Conservation (phyloP, 2,329 filamentous ascomycete species). For the Fusarium odoratissimum region DNA sequence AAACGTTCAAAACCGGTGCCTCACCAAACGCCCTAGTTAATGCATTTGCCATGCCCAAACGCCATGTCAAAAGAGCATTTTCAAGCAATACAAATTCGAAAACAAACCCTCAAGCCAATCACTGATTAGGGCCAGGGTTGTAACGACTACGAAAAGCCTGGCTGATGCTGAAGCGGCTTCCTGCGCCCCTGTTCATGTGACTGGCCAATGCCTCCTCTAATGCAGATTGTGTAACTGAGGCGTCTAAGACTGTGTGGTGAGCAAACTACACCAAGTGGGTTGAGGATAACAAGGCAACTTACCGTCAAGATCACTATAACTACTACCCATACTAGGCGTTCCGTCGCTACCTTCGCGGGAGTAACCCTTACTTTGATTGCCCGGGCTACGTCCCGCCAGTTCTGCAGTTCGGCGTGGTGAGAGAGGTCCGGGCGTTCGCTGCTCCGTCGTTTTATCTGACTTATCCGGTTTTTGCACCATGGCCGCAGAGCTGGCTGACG, state of each 20-base stretch:
- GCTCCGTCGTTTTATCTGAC: conserved; percentile 47
- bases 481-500: conserved; percentile 67
- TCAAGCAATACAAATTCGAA: conserved; percentile 5
- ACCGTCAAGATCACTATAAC: conserved; percentile 87
- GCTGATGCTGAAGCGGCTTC: conserved; percentile 73
- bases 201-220: conserved; percentile 81
- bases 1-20: conserved; percentile 12
- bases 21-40: conserved; percentile 40
- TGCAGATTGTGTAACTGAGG: conserved; percentile 83
- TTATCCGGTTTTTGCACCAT: conserved; percentile 49
- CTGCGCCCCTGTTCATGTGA: conserved; percentile 53
- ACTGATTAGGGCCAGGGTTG: conserved; percentile 53
- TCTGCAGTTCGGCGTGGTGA: conserved; percentile 71
- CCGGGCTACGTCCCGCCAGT: conserved; percentile 65
- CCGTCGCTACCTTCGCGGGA: conserved; percentile 76
- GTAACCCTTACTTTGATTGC: conserved; percentile 60
- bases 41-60: conserved; percentile 39
- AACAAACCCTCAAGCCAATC: conserved; percentile 9
- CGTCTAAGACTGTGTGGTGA: conserved; percentile 62
- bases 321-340: conserved; percentile 84
- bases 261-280: conserved; percentile 6
- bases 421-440: conserved; percentile 58
- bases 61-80: conserved; percentile 34
- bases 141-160: conserved; percentile 74
- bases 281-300: conserved; percentile 34